These are phyloP conservation scores for Vaccinium corymbosum DNA, from an alignment of 148 eudicot genomes.

Conservation along the genomic window DNA sequence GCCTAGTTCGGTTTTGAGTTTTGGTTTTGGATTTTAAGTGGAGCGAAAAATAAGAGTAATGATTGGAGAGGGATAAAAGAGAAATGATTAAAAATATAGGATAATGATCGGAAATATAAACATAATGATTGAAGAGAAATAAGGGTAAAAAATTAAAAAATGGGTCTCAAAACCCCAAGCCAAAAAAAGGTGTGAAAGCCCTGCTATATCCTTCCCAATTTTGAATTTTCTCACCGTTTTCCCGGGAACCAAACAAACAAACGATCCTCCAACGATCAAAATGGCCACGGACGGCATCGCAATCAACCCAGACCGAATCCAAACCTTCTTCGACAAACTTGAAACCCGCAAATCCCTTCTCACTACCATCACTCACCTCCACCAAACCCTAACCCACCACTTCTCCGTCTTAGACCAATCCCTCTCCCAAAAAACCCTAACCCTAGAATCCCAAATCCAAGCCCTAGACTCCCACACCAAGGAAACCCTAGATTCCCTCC, in stretches of 20 bases:
- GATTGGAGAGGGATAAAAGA: too few relatives aligned
- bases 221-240: not conserved
- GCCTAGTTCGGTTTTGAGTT: too few relatives aligned
- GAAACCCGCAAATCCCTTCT: slow-evolving; percentile 37
- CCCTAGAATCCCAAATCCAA: slow-evolving; percentile 41
- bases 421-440: slow-evolving; percentile 29
- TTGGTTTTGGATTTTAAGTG: too few relatives aligned
- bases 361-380: slow-evolving; percentile 28
- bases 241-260: not conserved
- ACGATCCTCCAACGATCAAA: not conserved
- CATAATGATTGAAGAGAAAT: too few relatives aligned
- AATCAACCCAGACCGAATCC: slow-evolving; percentile 19
- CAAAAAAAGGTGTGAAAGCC: too few relatives aligned
- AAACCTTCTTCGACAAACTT: slow-evolving; percentile 36
- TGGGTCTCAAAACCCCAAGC: too few relatives aligned
- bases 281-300: slow-evolving; percentile 9
- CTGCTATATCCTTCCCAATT: too few relatives aligned
- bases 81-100: too few relatives aligned
- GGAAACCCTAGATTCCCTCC: slow-evolving; percentile 24
- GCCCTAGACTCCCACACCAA: slow-evolving; percentile 24
- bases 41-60: too few relatives aligned
- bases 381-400: slow-evolving; percentile 46
- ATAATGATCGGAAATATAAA: too few relatives aligned
- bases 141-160: too few relatives aligned
- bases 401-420: slow-evolving; percentile 31